These are phyloP conservation scores for Pichia pseudocactophila DNA, from an alignment of 805 yeast species.

Conservation along the genomic window DNA sequence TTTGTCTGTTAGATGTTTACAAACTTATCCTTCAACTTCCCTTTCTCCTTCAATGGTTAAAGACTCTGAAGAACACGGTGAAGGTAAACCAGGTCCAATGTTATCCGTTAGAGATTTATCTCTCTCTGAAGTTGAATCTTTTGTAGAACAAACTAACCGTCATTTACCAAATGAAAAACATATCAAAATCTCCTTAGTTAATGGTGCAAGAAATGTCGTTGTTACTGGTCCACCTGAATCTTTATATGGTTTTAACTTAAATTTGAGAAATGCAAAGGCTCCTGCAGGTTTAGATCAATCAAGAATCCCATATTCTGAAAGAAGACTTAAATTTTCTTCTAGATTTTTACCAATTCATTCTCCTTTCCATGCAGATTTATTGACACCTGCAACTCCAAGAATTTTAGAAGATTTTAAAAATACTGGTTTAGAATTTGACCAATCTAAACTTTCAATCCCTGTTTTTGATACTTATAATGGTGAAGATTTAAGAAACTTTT, in stretches of 20 bases:
- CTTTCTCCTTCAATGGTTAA: constrained; percentile 88
- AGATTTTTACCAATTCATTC: constrained; percentile 92
- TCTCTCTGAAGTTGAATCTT: constrained; percentile 65
- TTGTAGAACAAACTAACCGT: constrained; percentile 78
- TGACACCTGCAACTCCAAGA: constrained; percentile 59
- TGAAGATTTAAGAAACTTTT: constrained; percentile 52
- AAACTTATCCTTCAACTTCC: constrained; percentile 86
- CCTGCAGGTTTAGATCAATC: constrained; percentile 92
- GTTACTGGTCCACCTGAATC: constrained; percentile 98
- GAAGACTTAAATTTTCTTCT: constrained; percentile 88
- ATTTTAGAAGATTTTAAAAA: constrained; percentile 58
- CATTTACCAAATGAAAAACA: constrained; percentile 91
- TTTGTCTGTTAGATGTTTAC: constrained; percentile 87
- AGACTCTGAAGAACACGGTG: constrained; percentile 88
- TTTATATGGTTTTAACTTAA: constrained; percentile 85
- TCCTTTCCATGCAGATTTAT: constrained; percentile 91
- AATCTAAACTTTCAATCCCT: constrained; percentile 61
- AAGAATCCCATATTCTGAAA: constrained; percentile 85
- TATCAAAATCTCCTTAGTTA: constrained; percentile 80
- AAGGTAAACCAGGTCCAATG: constrained; percentile 98
- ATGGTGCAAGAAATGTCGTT: constrained; percentile 93
- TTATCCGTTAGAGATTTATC: constrained; percentile 86
- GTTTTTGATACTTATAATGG: constrained; percentile 89
- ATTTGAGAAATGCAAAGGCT: constrained; percentile 90
- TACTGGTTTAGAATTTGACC: constrained; percentile 48